These are phyloP conservation scores for Iberis pinnata DNA, from an alignment of 345 rosid genomes.

Conservation along the genomic window DNA sequence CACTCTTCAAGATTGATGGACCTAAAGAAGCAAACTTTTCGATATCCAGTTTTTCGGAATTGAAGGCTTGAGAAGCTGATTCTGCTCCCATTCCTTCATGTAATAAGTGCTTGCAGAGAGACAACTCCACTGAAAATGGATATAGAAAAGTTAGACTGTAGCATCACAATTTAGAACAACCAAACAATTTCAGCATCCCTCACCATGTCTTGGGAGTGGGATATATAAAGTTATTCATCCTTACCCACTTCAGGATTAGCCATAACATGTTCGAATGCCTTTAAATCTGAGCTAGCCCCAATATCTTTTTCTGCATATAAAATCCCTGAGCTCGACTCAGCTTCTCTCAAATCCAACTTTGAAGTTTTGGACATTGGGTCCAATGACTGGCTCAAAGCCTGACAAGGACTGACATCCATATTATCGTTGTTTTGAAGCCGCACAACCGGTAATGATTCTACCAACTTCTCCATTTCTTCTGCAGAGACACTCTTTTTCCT, in stretches of 20 bases:
- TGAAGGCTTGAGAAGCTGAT: constrained; percentile 60
- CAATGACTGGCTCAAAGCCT: constrained; percentile 57
- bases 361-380: constrained; percentile 37
- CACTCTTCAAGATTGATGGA: constrained; percentile 42
- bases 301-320: constrained; percentile 26
- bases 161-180: constrained; percentile 6
- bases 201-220: constrained; percentile 3
- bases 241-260: constrained; percentile 56
- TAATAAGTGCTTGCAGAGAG: constrained; percentile 61
- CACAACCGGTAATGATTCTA: constrained; percentile 64
- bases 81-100: constrained; percentile 53
- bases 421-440: constrained; percentile 29
- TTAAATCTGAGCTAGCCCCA: constrained; percentile 33
- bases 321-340: constrained; percentile 27
- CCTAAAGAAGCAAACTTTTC: constrained; percentile 45
- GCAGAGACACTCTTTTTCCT: constrained; percentile 22
- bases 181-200: not conserved
- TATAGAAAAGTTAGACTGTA: not conserved
- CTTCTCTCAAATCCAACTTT: constrained; percentile 37
- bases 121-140: constrained; percentile 47
- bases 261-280: constrained; percentile 30
- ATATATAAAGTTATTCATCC: constrained; percentile 18
- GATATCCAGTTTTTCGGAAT: constrained; percentile 44
- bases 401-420: constrained; percentile 24
- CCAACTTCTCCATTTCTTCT: constrained; percentile 36